Evolutionary conservation across 2,329 filamentous ascomycete genomes (phyloP).

Genomic region (Ceratocystis lukuohia): DNA sequence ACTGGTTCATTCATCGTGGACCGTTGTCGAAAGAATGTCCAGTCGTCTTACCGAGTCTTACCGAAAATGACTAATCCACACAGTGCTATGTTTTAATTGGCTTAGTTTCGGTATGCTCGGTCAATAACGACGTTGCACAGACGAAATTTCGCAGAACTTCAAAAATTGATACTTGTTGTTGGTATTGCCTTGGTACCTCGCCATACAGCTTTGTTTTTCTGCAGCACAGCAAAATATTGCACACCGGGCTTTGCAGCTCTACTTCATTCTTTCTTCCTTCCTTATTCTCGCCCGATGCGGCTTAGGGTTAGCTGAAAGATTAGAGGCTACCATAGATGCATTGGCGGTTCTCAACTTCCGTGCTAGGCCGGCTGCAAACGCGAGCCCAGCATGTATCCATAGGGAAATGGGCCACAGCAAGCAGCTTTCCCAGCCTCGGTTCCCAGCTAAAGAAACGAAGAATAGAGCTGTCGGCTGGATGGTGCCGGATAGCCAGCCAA

Average conservation of each 20-base stretch:
- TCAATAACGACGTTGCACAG: slow-evolving; percentile 9
- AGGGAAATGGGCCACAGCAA: neutral
- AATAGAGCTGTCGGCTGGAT: neutral
- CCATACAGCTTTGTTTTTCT: neutral
- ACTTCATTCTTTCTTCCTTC: neutral
- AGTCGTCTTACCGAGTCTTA: neutral
- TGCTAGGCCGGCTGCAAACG: slow-evolving; percentile 16
- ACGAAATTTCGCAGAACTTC: slow-evolving; percentile 1
- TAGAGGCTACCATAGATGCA: slow-evolving; percentile 14
- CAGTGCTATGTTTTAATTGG: neutral
- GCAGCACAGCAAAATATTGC: neutral
- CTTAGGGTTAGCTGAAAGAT: slow-evolving; percentile 10
- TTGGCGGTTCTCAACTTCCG: slow-evolving; percentile 17
- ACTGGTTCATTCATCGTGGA: too few relatives aligned
- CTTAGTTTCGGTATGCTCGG: slow-evolving; percentile 7
- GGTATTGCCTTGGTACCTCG: neutral
- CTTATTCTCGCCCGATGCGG: neutral
- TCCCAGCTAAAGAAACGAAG: neutral
- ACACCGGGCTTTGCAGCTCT: neutral
- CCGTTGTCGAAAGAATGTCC: neutral
- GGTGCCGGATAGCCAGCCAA: slow-evolving; percentile 10
- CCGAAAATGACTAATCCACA: slow-evolving; percentile 5
- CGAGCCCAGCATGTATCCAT: slow-evolving; percentile 2
- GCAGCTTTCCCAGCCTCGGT: neutral
- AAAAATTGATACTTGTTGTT: neutral